Evolutionary conservation across 768 basidiomycete genomes (phyloP).

Genomic region (Pleurotus cornucopiae): DNA sequence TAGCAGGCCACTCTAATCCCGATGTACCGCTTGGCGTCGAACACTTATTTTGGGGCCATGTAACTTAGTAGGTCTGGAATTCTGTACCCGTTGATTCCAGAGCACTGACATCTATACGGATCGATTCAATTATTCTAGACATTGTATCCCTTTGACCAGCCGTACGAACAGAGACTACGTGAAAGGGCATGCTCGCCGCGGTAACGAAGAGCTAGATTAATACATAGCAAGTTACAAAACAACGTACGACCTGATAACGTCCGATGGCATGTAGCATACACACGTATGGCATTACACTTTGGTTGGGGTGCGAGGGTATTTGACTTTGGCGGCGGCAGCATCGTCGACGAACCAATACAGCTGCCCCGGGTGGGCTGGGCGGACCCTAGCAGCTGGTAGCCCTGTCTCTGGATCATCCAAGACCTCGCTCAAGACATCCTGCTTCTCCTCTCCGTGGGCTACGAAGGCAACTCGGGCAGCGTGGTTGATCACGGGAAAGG

Average conservation of each 20-base stretch:
- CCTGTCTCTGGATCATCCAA: conserved; percentile 77
- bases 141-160: too few relatives aligned
- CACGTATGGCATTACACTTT: conserved; percentile 36
- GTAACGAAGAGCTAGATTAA: too few relatives aligned
- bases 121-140: too few relatives aligned
- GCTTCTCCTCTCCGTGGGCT: conserved; percentile 78
- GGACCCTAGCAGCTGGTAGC: conserved; percentile 81
- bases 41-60: too few relatives aligned
- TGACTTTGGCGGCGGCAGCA: conserved; percentile 63
- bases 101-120: too few relatives aligned
- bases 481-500: conserved; percentile 88
- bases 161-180: too few relatives aligned
- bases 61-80: too few relatives aligned
- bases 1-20: not conserved
- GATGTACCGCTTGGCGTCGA: too few relatives aligned
- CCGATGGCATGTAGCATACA: not conserved
- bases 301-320: conserved; percentile 54
- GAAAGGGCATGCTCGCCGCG: too few relatives aligned
- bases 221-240: too few relatives aligned
- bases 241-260: not conserved
- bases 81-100: too few relatives aligned
- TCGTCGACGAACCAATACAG: conserved; percentile 96
- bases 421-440: conserved; percentile 64
- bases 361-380: conserved; percentile 73
- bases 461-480: conserved; percentile 88